Evolutionary conservation across 179 eudicot species (phyloP), one percentile per base, ranked within the genome.

Genomic region (Nepenthes alata): DNA sequence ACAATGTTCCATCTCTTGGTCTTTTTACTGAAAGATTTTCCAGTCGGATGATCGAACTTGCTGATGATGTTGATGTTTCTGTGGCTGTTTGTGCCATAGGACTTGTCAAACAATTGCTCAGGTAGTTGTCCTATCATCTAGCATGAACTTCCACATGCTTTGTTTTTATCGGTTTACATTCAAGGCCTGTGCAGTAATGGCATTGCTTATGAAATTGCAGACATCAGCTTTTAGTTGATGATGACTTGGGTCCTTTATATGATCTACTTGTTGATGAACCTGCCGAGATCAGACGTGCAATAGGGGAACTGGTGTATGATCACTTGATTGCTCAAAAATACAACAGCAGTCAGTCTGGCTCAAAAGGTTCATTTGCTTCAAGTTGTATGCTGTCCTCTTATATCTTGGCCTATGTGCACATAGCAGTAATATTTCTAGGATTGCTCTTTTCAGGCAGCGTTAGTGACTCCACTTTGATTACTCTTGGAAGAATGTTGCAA

Each of bases 11-110:
- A 59, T 85, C 94, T 66, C 98, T 93, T 70, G 86, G 85, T 59
- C 96, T 93, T 57, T 93, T 93, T 75, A 89, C 97, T 6, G 88
- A 93, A 60, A 81, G 98, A 71, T 93, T 93, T 76, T 77, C 89
- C 55, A 83, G 72, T 64, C 79, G 98, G 70, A 89, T 93, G 97
- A 81, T 93, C 68, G 98, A 93, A 67, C 95, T 93, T 69, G 98
- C 98, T 61, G 98, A 93, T 78, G 98, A 93, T 72, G 72, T 81
- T 71, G 98, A 93, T 68, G 84, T 87, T 64, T 77, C 98, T 39
- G 98, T 93, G 41, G 91, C 98, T 73, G 97, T 93, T 61, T 87
- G 87, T 69, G 90, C 91, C 63, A 87, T 93, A 58, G 97, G 97
- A 55, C 95, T 93, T 68, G 84, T 89, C 59, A 93, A 87, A 73